Conservation (phyloP, 2,329 filamentous ascomycete species). For the Neoarthrinium moseri region DNA sequence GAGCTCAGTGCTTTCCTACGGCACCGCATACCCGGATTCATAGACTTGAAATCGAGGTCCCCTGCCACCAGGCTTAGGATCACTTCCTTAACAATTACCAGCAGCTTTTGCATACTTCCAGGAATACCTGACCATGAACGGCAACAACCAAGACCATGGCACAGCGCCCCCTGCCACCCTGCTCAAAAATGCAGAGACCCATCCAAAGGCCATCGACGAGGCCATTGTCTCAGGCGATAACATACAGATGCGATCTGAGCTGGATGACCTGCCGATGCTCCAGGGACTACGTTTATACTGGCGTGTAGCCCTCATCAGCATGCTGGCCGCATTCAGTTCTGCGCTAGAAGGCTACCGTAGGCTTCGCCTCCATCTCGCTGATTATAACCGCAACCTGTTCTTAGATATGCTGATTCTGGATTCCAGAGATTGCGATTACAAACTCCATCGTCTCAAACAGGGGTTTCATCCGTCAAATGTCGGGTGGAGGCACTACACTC, state of each 20-base stretch:
- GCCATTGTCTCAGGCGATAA: conserved; percentile 3
- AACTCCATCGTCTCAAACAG: background rate
- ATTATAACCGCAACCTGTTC: background rate
- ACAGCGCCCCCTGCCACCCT: no score
- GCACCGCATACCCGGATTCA: no score
- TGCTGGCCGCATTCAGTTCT: conserved; percentile 9
- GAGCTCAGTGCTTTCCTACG: no score
- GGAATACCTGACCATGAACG: no score
- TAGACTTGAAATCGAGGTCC: no score
- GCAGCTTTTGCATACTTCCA: no score
- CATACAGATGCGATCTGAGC: conserved; percentile 8
- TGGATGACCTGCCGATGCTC: conserved; percentile 7
- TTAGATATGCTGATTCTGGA: background rate
- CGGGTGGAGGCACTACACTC: background rate
- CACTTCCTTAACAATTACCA: no score
- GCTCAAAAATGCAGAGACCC: no score
- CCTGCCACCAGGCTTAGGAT: no score
- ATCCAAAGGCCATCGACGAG: conserved; percentile 8
- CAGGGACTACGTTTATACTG: conserved; percentile 4
- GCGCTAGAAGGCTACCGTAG: conserved; percentile 11
- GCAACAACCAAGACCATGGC: no score
- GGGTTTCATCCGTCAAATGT: background rate
- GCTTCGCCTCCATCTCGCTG: no score
- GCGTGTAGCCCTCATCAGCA: conserved; percentile 1
- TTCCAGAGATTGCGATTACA: background rate